Percentiles rank a stretch among this genome's conserved stretches.
Conservation (phyloP, 2,329 filamentous ascomycete species). For the Aureobasidium leucospermi region DNA sequence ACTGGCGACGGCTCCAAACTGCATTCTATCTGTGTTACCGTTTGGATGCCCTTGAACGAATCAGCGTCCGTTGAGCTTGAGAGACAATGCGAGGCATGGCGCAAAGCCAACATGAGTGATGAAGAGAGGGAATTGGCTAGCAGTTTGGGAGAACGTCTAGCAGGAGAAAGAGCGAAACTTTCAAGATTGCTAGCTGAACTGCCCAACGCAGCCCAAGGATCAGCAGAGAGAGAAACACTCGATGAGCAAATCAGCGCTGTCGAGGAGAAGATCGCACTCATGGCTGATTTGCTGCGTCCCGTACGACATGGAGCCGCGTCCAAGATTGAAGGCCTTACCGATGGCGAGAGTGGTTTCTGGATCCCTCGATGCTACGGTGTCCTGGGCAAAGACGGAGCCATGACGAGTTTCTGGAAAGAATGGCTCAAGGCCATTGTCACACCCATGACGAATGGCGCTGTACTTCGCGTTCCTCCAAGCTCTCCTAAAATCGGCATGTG, state of each 20-base stretch:
- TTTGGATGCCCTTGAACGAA: slow-evolving; percentile 83
- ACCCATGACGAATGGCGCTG: slow-evolving; percentile 83
- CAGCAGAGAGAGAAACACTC: slow-evolving; percentile 69
- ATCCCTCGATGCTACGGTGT: slow-evolving; percentile 90
- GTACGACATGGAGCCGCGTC: slow-evolving; percentile 89
- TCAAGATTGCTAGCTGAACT: slow-evolving; percentile 81
- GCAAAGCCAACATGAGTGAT: slow-evolving; percentile 67
- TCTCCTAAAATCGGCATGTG: slow-evolving; percentile 88
- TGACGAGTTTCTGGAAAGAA: slow-evolving; percentile 96
- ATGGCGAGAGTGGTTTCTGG: slow-evolving; percentile 94
- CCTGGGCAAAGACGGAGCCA: slow-evolving; percentile 71
- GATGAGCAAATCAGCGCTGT: slow-evolving; percentile 94
- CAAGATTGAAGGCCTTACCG: slow-evolving; percentile 93
- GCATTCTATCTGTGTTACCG: slow-evolving; percentile 82
- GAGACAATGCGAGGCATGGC: slow-evolving; percentile 48
- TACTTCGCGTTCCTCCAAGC: slow-evolving; percentile 76
- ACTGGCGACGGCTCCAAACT: slow-evolving; percentile 84
- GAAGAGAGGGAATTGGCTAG: slow-evolving; percentile 88
- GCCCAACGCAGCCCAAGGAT: slow-evolving; percentile 72
- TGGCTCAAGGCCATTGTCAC: slow-evolving; percentile 93
- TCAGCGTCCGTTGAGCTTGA: slow-evolving; percentile 79
- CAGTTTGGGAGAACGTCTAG: slow-evolving; percentile 81
- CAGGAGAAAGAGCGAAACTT: slow-evolving; percentile 78
- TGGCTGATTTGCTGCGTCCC: slow-evolving; percentile 91
- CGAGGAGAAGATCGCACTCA: slow-evolving; percentile 93